Evolutionary conservation across 2,329 filamentous ascomycete species (phyloP), one percentile per base, ranked within the genome.

Genomic region (Gyromitra esculenta): DNA sequence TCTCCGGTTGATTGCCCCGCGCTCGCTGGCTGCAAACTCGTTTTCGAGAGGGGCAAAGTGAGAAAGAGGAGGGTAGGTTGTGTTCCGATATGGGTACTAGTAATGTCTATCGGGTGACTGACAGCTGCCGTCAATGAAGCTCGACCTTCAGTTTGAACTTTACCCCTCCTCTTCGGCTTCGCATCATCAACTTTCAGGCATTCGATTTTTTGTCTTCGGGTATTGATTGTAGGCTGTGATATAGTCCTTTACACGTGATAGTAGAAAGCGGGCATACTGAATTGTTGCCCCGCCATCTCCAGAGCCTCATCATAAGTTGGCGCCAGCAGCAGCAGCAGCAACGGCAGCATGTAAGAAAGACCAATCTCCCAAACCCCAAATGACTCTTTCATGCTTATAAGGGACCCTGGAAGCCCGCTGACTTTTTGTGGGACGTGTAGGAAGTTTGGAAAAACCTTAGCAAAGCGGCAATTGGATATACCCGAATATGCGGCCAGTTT

Each of bases 361-460:
- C 69, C 35, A 5, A n/a, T 50, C 13, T 59, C 35, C 18, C 37
- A 64, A n/a, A 37, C 48, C 21, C 50, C 45, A 43, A 57, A 45
- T 21, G 2, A 52, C 25, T 48, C 48, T 41, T 35, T 13, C 35
- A 52, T 64, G 7, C 2, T 13, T 13, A 56, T 39, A 41, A 31
- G 43, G 41, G 31, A 64, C 18, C 9, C 45, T 7, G 11, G 21
- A 41, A 56, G 35, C 62, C 37, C 37, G 52, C 72, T 75, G 50
- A 75, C 50, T 37, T 71, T 43, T 31, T 45, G 5, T 15, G 57
- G 31, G 35, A 21, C 35, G 41, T 56, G 37, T 82, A 99, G 95
- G 96, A 99, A 99, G 89, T 99, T 99, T 87, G 96, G 96, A 85
- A 99, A 99, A 87, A 93, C 97, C 84, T 97, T 99, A 81, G 96